phyloP scores from a whole-genome alignment of 805 yeast species.

The Candida ovalis region DNA sequence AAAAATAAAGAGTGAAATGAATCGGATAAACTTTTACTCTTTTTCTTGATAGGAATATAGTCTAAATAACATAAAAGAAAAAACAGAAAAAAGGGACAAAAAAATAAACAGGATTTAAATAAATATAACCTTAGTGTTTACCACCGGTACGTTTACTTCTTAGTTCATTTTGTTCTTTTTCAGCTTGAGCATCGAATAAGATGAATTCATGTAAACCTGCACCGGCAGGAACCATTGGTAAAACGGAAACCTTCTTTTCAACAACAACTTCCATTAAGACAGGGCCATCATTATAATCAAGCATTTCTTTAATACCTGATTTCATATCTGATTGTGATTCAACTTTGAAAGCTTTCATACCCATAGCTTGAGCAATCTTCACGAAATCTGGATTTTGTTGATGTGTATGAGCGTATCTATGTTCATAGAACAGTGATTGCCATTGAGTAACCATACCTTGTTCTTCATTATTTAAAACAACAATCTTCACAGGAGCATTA shows the following conservation, averaged over 20 bases:
- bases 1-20: not conserved
- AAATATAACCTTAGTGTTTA: constrained; percentile 41
- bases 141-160: constrained; percentile 75
- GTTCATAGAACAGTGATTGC: constrained; percentile 96
- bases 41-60: not conserved
- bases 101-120: too few relatives aligned
- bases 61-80: not conserved
- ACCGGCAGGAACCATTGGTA: constrained; percentile 98
- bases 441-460: constrained; percentile 99
- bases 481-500: constrained; percentile 81
- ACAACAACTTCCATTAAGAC: constrained; percentile 86
- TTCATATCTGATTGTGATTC: constrained; percentile 63
- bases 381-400: constrained; percentile 92
- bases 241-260: constrained; percentile 91
- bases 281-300: constrained; percentile 73
- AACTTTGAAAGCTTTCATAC: constrained; percentile 76
- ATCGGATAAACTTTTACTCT: not conserved
- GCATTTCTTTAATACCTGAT: constrained; percentile 58
- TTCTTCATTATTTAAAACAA: constrained; percentile 93
- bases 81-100: too few relatives aligned
- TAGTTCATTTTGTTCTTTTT: constrained; percentile 61
- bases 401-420: constrained; percentile 97
- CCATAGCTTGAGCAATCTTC: constrained; percentile 93
- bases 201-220: constrained; percentile 92
- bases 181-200: constrained; percentile 77